Evolutionary conservation across 169 alveolate species (phyloP), one percentile per base, ranked within the genome.

Genomic region (Eimeria acervulina): DNA sequence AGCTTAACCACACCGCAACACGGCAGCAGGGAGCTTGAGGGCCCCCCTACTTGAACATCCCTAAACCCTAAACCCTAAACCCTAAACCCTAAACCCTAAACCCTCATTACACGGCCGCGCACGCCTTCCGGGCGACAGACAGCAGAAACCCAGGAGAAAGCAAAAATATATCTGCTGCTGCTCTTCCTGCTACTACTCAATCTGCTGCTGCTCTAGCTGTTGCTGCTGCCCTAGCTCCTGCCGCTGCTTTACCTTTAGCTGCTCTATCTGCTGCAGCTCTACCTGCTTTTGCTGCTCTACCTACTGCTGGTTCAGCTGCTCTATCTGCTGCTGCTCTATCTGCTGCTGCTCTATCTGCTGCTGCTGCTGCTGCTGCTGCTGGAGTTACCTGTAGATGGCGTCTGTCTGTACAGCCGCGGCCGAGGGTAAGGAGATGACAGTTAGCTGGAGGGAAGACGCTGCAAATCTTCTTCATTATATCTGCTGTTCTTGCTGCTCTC

Each of bases 391-490:
- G 95, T 42, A 59, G 23, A 31, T 74, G 95, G 5, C 40, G 74
- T 21, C 26, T 33, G 70, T 28, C 44, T 15, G 52, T 28, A 21
- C 90, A 31, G 61, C 51, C 51, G 5, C 91, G 76, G 1, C 91
- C 91, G 6, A 91, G 38, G 38, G 91, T 74, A 51, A 91, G 95
- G 23, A 91, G 66, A 36, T 76, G 95, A 63, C 95, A 91, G 91
- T 74, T 52, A 68, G 95, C 90, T 26, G 95, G 91, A 36, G 95
- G 95, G 81, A 91, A 91, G 72, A 85, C 83, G 17, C 51, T 74
- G 47, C 95, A 76, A 31, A 91, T 55, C 19, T 42, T 89, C 21
- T 76, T 63, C 68, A 91, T 31, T 3, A 90, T 38, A 15, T 76
- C 87, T 23, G 28, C 47, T 23, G 87, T 15, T 40, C 61, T 76